Conservation (phyloP, 768 basidiomycete species). For the Leccinellum albellum region DNA sequence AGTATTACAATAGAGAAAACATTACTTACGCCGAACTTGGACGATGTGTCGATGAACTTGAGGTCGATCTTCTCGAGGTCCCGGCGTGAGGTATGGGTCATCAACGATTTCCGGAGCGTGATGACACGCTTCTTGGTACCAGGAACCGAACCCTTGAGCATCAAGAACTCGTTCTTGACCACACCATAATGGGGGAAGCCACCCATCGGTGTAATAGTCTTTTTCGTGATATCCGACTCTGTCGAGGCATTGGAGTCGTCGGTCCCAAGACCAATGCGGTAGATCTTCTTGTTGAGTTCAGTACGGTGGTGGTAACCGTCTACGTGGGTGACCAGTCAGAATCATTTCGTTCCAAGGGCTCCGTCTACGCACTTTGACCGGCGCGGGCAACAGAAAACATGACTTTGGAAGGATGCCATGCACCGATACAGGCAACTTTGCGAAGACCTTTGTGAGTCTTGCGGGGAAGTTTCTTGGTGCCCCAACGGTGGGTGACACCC, state of each 20-base stretch:
- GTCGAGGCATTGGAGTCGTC: conserved; percentile 88
- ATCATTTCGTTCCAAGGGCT: neutral
- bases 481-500: conserved; percentile 99
- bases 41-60: conserved; percentile 98
- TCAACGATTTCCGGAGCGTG: conserved; percentile 94
- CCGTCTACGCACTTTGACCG: conserved; percentile 82
- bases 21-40: conserved; percentile 86
- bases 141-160: conserved; percentile 93
- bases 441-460: conserved; percentile 99
- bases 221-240: conserved; percentile 91
- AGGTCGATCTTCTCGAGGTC: conserved; percentile 97
- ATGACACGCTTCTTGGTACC: conserved; percentile 98
- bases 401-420: conserved; percentile 98
- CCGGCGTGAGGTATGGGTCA: conserved; percentile 92
- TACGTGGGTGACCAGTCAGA: conserved; percentile 28
- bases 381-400: conserved; percentile 99
- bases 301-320: conserved; percentile 97
- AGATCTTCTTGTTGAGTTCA: conserved; percentile 98
- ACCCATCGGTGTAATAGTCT: conserved; percentile 94
- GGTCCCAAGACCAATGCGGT: conserved; percentile 80
- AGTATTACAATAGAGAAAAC: neutral
- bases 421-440: conserved; percentile 98
- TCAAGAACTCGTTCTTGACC: conserved; percentile 97
- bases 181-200: conserved; percentile 99
- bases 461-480: conserved; percentile 95